phyloP scores from a whole-genome alignment of 495 filamentous ascomycete species.

The Evansstolkia leycettana region DNA sequence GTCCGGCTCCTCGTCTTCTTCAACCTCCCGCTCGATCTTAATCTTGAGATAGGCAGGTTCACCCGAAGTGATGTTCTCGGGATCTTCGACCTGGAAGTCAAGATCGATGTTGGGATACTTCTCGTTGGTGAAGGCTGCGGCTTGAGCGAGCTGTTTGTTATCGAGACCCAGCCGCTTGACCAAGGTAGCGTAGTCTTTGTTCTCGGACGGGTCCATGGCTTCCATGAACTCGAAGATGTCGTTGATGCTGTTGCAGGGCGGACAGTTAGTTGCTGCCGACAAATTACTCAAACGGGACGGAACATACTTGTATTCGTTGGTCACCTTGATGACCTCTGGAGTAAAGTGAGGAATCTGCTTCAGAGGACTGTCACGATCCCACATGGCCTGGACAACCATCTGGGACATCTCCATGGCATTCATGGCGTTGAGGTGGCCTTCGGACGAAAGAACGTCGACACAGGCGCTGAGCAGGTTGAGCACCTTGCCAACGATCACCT shows the following conservation, averaged over 20 bases:
- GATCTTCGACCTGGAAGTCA: constrained; percentile 74
- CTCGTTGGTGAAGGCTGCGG: constrained; percentile 90
- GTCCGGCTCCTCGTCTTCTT: constrained; percentile 64
- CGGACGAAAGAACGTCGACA: constrained; percentile 91
- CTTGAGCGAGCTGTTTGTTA: constrained; percentile 71
- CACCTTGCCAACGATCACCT: constrained; percentile 73
- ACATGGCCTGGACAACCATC: constrained; percentile 98
- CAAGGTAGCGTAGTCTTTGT: constrained; percentile 60
- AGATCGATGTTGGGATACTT: constrained; percentile 93
- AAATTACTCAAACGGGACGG: not conserved
- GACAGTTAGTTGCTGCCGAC: constrained; percentile 21
- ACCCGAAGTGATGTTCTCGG: constrained; percentile 65
- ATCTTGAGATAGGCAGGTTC: constrained; percentile 75
- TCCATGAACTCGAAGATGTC: constrained; percentile 99
- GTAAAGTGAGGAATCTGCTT: constrained; percentile 97
- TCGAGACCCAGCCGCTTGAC: constrained; percentile 68
- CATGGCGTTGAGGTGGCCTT: constrained; percentile 94
- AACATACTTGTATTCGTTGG: constrained; percentile 65
- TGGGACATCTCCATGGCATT: constrained; percentile 99
- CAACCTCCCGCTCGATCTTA: constrained; percentile 74
- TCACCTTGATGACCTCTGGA: constrained; percentile 68
- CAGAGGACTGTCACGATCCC: constrained; percentile 92
- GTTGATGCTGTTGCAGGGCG: constrained; percentile 45
- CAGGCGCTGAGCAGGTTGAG: constrained; percentile 80
- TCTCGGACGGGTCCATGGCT: constrained; percentile 89